A percentile compares a stretch with the other conserved stretches of the same genome.
Evolutionary conservation across 2,329 filamentous ascomycete genomes (phyloP).

Genomic region (Aspergillus melleus): DNA sequence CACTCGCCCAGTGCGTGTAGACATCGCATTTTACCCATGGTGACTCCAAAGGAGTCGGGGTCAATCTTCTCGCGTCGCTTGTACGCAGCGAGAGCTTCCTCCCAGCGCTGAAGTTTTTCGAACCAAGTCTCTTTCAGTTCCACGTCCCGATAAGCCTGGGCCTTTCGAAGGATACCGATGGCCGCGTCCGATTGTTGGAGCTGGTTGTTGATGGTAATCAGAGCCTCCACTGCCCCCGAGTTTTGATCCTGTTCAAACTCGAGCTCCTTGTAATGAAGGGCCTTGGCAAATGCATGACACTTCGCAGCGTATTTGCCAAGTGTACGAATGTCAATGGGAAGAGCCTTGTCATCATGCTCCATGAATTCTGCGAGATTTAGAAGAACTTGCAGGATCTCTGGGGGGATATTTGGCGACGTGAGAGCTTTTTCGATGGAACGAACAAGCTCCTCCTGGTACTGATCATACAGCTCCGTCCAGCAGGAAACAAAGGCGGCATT

Average conservation of each 20-base stretch:
- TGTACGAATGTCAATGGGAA: slow-evolving; percentile 95
- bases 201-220: slow-evolving; percentile 99
- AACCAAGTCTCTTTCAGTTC: slow-evolving; percentile 98
- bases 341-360: slow-evolving; percentile 98
- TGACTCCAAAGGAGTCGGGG: slow-evolving; percentile 82
- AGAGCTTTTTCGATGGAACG: slow-evolving; percentile 94
- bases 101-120: slow-evolving; percentile 97
- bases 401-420: slow-evolving; percentile 91
- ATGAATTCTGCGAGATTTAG: slow-evolving; percentile 98
- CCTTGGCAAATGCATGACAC: slow-evolving; percentile 97
- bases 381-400: slow-evolving; percentile 89
- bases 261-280: slow-evolving; percentile 96
- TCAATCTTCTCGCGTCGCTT: slow-evolving; percentile 78
- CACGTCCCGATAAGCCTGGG: slow-evolving; percentile 93
- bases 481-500: slow-evolving; percentile 99
- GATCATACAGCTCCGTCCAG: slow-evolving; percentile 96
- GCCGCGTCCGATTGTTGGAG: slow-evolving; percentile 97
- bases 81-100: slow-evolving; percentile 91
- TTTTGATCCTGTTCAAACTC: slow-evolving; percentile 98
- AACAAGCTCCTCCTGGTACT: slow-evolving; percentile 95
- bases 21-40: slow-evolving; percentile 99
- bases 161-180: slow-evolving; percentile 94
- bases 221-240: slow-evolving; percentile 87
- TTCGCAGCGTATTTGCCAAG: slow-evolving; percentile 92
- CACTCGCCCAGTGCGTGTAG: slow-evolving; percentile 95